Conservation (phyloP, 2,329 filamentous ascomycete genomes). For the Aspergillus brunneoviolaceus region DNA sequence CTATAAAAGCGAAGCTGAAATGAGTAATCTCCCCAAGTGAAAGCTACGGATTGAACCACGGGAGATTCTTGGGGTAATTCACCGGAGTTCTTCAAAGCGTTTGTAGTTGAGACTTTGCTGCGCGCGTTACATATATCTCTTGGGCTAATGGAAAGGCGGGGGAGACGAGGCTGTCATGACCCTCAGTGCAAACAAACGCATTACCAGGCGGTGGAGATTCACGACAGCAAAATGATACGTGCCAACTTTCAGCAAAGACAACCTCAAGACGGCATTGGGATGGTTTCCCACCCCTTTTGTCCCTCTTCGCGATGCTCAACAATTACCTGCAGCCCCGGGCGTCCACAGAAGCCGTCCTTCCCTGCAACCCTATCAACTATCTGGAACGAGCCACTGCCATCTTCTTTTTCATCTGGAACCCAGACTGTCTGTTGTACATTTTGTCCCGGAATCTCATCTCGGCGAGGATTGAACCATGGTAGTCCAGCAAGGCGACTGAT, state of each 20-base stretch:
- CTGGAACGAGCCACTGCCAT: conserved; percentile 41
- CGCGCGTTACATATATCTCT: neutral
- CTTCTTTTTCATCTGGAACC: conserved; percentile 32
- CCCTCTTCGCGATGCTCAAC: conserved; percentile 43
- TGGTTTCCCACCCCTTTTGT: conserved; percentile 47
- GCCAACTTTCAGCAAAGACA: no score
- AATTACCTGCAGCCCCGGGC: conserved; percentile 45
- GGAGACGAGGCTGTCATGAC: neutral
- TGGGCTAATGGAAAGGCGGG: neutral
- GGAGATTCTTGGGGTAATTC: neutral
- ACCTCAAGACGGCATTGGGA: conserved; percentile 37
- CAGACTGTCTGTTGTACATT: conserved; percentile 42
- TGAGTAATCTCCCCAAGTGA: neutral
- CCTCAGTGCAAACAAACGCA: neutral
- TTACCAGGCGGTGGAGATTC: no score
- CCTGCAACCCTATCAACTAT: conserved; percentile 39
- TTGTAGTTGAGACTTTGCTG: neutral
- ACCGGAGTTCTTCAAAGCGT: neutral
- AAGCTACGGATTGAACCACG: neutral
- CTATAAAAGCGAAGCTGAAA: neutral
- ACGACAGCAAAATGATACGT: no score
- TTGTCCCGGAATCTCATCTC: conserved; percentile 59
- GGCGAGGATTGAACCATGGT: conserved; percentile 61
- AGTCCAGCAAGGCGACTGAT: conserved; percentile 57
- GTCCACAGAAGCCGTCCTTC: conserved; percentile 48